Percentiles rank a stretch among this genome's conserved stretches.
These are phyloP conservation scores for Hyparrhenia diplandra DNA, from an alignment of 176 grass and related monocot genomes.

Conservation along the genomic window DNA sequence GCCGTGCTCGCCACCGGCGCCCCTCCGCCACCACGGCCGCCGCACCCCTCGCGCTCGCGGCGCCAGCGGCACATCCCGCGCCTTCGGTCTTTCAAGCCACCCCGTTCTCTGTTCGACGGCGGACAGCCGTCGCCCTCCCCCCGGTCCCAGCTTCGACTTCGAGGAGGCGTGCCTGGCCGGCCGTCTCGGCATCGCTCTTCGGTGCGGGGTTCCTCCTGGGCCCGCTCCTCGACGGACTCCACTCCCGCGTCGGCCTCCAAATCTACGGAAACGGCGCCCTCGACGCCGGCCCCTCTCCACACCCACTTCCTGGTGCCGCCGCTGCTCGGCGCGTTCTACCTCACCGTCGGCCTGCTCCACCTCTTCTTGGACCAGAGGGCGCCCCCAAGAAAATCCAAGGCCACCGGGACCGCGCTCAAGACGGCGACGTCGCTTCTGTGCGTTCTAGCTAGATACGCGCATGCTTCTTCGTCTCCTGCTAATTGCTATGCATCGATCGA, in stretches of 20 bases:
- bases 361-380: conserved; percentile 57
- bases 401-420: conserved; percentile 46
- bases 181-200: conserved; percentile 52
- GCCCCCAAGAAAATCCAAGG: conserved; percentile 33
- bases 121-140: not conserved
- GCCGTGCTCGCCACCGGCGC: conserved; percentile 26
- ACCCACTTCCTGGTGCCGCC: conserved; percentile 81
- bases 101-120: conserved; percentile 3
- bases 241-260: conserved; percentile 83
- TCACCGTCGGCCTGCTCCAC: conserved; percentile 64
- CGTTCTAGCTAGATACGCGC: not conserved
- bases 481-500: not conserved
- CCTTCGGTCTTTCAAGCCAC: not conserved
- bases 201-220: conserved; percentile 69
- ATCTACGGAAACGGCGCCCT: conserved; percentile 63
- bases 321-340: conserved; percentile 78
- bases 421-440: conserved; percentile 58
- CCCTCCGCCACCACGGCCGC: not conserved
- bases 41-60: not conserved
- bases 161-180: conserved; percentile 51
- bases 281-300: conserved; percentile 62
- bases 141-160: not conserved
- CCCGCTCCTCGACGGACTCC: conserved; percentile 74
- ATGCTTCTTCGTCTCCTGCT: too few relatives aligned
- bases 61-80: not conserved